Percentiles rank a stretch among this genome's conserved stretches.
Conservation (phyloP, 1,284 basidiomycete genomes). For the Apiotrichum akiyoshidainum region DNA sequence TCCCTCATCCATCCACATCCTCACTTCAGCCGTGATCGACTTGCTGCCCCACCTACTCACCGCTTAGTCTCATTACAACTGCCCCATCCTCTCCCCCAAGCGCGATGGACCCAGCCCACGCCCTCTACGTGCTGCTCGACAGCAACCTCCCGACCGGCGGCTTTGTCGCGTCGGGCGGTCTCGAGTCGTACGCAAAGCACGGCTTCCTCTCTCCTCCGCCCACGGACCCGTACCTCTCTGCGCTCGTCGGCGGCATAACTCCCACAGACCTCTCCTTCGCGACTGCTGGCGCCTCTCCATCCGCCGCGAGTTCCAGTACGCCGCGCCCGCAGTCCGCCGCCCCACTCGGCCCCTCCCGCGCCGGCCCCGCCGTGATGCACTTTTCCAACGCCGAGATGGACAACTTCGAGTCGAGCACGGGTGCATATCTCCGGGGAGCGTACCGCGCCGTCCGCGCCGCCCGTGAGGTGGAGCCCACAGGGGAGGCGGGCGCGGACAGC, state of each 20-base stretch:
- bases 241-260: too few relatives aligned
- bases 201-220: conserved; percentile 59
- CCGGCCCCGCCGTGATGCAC: conserved; percentile 24
- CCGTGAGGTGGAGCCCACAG: not conserved
- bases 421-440: conserved; percentile 71
- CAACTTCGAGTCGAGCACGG: conserved; percentile 69
- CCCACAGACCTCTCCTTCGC: not conserved
- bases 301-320: not conserved
- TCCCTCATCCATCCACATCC: too few relatives aligned
- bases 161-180: conserved; percentile 91
- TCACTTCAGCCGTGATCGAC: too few relatives aligned
- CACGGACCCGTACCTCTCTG: not conserved
- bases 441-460: conserved; percentile 50
- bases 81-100: too few relatives aligned
- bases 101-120: conserved; percentile 24
- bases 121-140: conserved; percentile 66
- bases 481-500: conserved; percentile 19
- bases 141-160: conserved; percentile 96
- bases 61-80: too few relatives aligned
- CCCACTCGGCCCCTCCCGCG: conserved; percentile 10
- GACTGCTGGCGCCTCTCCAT: not conserved
- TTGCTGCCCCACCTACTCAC: too few relatives aligned
- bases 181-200: conserved; percentile 86
- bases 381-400: conserved; percentile 46
- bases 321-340: conserved; percentile 7